Percentiles rank a stretch among this genome's conserved stretches.
Conservation (phyloP, 805 yeast species). For the Cyberlindnera suaveolens region DNA sequence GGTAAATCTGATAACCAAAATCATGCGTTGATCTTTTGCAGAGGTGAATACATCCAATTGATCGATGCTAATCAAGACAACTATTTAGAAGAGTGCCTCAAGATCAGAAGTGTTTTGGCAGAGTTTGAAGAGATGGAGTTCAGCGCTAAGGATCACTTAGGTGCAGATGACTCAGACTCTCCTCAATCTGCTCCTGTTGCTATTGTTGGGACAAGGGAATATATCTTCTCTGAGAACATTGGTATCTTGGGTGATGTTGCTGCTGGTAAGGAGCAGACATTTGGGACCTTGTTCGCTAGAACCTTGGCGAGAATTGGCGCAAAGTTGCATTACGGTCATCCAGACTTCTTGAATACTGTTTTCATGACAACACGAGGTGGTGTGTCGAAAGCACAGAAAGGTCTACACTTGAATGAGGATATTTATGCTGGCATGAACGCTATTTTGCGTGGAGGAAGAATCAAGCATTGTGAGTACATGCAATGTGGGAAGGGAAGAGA, state of each 20-base stretch:
- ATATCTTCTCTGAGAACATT: conserved; percentile 74
- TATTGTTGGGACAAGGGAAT: conserved; percentile 78
- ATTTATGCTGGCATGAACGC: conserved; percentile 86
- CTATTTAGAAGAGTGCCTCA: conserved; percentile 75
- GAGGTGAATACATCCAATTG: conserved; percentile 78
- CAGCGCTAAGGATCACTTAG: not conserved
- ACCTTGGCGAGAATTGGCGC: conserved; percentile 80
- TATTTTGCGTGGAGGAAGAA: conserved; percentile 71
- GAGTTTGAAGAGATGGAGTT: conserved; percentile 59
- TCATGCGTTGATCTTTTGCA: conserved; percentile 63
- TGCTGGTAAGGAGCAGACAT: conserved; percentile 85
- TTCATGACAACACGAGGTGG: conserved; percentile 86
- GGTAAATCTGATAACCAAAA: conserved; percentile 85
- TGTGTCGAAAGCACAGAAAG: conserved; percentile 79
- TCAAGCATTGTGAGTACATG: conserved; percentile 75
- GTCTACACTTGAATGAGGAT: conserved; percentile 78
- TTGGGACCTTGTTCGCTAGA: conserved; percentile 79
- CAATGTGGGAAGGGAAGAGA: conserved; percentile 89
- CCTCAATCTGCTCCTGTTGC: conserved; percentile 51
- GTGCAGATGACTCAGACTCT: not conserved
- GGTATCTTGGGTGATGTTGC: conserved; percentile 83
- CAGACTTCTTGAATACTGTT: conserved; percentile 69
- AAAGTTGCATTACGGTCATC: conserved; percentile 82
- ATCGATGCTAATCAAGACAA: conserved; percentile 84
- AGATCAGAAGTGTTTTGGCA: conserved; percentile 62